Conservation (phyloP, 2,329 filamentous ascomycete genomes). For the Iodosphaeria phyllophila region DNA sequence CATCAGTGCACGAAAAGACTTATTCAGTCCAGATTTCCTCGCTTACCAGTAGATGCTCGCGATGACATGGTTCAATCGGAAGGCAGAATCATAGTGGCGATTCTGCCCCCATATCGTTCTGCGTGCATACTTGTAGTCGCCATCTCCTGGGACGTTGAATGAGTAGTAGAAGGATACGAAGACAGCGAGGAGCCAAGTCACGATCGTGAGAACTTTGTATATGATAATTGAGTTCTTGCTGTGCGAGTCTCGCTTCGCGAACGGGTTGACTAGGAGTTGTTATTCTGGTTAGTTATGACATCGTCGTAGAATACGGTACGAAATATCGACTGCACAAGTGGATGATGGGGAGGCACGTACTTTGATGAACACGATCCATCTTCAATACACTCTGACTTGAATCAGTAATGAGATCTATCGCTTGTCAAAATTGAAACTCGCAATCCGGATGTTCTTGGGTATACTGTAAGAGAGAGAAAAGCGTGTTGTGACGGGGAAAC, state of each 20-base stretch:
- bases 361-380: constrained; percentile 14
- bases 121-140: no score
- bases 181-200: constrained; percentile 60
- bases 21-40: neutral
- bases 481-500: no score
- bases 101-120: constrained; percentile 64
- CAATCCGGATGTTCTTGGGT: no score
- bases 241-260: constrained; percentile 51
- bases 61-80: constrained; percentile 50
- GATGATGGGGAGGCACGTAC: constrained; percentile 6
- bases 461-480: no score
- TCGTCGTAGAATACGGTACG: neutral
- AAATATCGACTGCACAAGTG: neutral
- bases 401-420: no score
- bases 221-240: constrained; percentile 39
- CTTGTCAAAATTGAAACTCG: no score
- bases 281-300: neutral
- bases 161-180: constrained; percentile 60
- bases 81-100: constrained; percentile 44
- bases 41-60: constrained; percentile 58
- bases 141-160: constrained; percentile 43
- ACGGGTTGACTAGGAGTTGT: constrained; percentile 46
- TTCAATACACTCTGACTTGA: no score
- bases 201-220: constrained; percentile 58
- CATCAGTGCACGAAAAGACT: constrained; percentile 1